Evolutionary conservation across 2,329 filamentous ascomycete species (phyloP).

Genomic region (Penicillium glabrum): DNA sequence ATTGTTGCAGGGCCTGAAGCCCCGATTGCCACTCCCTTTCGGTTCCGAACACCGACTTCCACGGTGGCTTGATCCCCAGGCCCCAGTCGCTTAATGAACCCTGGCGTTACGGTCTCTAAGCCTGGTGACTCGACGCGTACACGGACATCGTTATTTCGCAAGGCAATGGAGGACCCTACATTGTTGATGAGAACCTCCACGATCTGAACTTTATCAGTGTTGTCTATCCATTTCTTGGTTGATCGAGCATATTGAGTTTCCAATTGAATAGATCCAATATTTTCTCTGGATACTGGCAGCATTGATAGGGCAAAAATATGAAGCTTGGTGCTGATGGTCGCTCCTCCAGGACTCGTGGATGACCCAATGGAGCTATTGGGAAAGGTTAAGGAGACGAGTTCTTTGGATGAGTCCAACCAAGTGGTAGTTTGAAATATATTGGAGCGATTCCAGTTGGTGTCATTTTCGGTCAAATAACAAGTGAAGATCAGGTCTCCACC

Average conservation of each 20-base stretch:
- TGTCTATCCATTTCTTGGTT: conserved; percentile 43
- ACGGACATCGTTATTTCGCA: conserved; percentile 34
- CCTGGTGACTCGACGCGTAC: conserved; percentile 35
- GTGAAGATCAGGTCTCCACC: conserved; percentile 43
- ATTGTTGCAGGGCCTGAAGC: conserved; percentile 32
- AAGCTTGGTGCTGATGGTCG: conserved; percentile 27
- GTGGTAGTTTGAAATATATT: conserved; percentile 44
- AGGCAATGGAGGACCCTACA: conserved; percentile 33
- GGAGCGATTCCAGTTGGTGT: conserved; percentile 38
- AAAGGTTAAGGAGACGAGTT: conserved; percentile 35
- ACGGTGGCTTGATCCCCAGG: conserved; percentile 42
- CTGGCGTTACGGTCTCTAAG: conserved; percentile 34
- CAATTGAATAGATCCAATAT: conserved; percentile 11
- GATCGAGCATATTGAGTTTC: conserved; percentile 42
- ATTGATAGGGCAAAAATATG: conserved; percentile 43
- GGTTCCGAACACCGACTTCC: conserved; percentile 38
- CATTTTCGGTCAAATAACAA: conserved; percentile 36
- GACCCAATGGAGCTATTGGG: conserved; percentile 38
- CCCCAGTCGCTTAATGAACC: conserved; percentile 39
- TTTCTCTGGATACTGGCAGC: conserved; percentile 24
- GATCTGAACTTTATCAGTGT: conserved; percentile 40
- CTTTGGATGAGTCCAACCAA: conserved; percentile 42
- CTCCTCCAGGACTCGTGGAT: conserved; percentile 21
- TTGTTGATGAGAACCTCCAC: conserved; percentile 41
- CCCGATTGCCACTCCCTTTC: conserved; percentile 28